Percentiles rank a stretch among this genome's conserved stretches.
Evolutionary conservation across 1,139 yeast genomes (phyloP).

Genomic region (Pneumocystis carinii): DNA sequence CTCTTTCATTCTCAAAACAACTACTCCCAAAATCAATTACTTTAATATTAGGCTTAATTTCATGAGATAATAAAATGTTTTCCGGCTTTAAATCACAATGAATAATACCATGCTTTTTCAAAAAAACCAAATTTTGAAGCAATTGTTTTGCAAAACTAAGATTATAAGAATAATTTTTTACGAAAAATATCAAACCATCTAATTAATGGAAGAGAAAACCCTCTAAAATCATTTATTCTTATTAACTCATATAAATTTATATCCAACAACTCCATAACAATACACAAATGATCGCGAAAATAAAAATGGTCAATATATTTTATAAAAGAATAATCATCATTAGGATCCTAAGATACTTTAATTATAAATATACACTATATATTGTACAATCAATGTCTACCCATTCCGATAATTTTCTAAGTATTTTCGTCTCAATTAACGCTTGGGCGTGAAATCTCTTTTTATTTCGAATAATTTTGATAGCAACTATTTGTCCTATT

Average conservation of each 20-base stretch:
- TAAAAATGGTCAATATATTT: constrained; percentile 55
- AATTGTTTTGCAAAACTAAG: constrained; percentile 37
- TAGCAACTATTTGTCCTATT: constrained; percentile 41
- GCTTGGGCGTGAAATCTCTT: constrained; percentile 67
- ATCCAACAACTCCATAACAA: constrained; percentile 58
- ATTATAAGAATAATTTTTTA: background rate
- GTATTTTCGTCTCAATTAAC: constrained; percentile 56
- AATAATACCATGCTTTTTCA: constrained; percentile 44
- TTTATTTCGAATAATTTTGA: constrained; percentile 63
- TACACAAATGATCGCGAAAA: constrained; percentile 73
- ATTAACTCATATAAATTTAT: constrained; percentile 53
- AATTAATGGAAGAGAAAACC: constrained; percentile 41
- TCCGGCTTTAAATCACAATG: constrained; percentile 94
- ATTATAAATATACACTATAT: constrained; percentile 4
- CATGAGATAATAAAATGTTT: constrained; percentile 63
- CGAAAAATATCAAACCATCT: constrained; percentile 18
- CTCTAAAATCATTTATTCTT: constrained; percentile 45
- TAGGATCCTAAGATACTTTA: constrained; percentile 28
- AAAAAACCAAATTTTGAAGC: constrained; percentile 42
- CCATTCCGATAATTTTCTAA: constrained; percentile 33
- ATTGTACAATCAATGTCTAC: constrained; percentile 7
- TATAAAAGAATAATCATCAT: constrained; percentile 33
- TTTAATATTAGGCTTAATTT: constrained; percentile 75
- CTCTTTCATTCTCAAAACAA: constrained; percentile 81
- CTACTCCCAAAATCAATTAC: constrained; percentile 96